Evolutionary conservation across 2,329 filamentous ascomycete genomes (phyloP).

Genomic region (Diaporthe sp.): DNA sequence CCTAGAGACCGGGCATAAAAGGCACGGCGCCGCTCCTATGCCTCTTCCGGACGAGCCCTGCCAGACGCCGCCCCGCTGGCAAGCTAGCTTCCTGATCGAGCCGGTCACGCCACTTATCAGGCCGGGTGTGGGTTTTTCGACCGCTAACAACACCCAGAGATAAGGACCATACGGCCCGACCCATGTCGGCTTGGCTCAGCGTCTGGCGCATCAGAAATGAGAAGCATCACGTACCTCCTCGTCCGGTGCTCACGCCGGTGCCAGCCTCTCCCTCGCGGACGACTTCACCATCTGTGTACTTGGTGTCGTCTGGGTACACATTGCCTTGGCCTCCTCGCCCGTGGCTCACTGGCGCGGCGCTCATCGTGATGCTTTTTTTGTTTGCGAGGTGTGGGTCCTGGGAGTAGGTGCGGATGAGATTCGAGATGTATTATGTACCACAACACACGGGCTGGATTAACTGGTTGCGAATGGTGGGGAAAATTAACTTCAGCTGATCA

Average conservation of each 20-base stretch:
- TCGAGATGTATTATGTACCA: neutral
- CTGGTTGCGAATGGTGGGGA: neutral
- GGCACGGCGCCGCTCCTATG: neutral
- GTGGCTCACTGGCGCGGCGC: constrained; percentile 66
- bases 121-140: neutral
- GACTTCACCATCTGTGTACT: constrained; percentile 73
- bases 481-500: neutral
- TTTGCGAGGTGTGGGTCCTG: neutral
- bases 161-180: neutral
- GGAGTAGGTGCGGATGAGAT: neutral
- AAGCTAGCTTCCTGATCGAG: constrained; percentile 4
- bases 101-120: constrained; percentile 23
- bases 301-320: constrained; percentile 68
- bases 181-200: constrained; percentile 2
- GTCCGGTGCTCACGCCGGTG: constrained; percentile 70
- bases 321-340: constrained; percentile 73
- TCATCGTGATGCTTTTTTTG: constrained; percentile 45
- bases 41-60: neutral
- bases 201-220: neutral
- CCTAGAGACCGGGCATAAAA: neutral
- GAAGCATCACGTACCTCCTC: constrained; percentile 63
- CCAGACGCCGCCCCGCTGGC: neutral
- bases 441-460: neutral
- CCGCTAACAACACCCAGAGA: constrained; percentile 2
- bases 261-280: constrained; percentile 66